These are phyloP conservation scores for Thraustochytrium striatum DNA, from an alignment of 352 stramenopile species.

Conservation along the genomic window DNA sequence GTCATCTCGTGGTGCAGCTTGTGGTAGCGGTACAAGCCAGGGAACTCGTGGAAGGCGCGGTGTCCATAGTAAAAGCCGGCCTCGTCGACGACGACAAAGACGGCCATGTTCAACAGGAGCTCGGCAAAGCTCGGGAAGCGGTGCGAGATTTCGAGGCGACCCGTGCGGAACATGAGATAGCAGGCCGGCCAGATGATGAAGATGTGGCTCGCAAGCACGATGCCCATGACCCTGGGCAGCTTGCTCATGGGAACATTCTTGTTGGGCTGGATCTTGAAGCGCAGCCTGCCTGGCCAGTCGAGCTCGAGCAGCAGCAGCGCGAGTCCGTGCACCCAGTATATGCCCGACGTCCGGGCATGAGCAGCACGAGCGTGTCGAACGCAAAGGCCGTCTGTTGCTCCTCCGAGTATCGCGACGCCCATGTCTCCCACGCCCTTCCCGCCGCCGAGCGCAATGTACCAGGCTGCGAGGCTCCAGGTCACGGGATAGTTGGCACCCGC, in stretches of 20 bases:
- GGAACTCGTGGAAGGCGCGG: constrained; percentile 40
- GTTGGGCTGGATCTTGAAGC: constrained; percentile 27
- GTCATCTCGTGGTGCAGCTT: constrained; percentile 50
- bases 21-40: constrained; percentile 48
- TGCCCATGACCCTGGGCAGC: neutral
- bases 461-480: too few species aligned
- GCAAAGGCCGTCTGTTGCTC: too few species aligned
- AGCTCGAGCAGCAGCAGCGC: constrained; percentile 8
- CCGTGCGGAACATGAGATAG: neutral
- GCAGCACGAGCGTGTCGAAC: too few species aligned
- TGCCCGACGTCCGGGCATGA: neutral
- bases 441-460: too few species aligned
- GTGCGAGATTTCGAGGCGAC: neutral
- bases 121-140: neutral
- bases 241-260: neutral
- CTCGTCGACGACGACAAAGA: constrained; percentile 50
- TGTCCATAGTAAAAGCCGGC: constrained; percentile 50
- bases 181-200: neutral
- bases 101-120: neutral
- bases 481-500: too few species aligned
- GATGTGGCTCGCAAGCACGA: neutral
- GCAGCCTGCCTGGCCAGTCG: neutral
- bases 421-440: too few species aligned
- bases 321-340: constrained; percentile 1
- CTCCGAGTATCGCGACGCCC: too few species aligned